Conservation (phyloP, 1,139 yeast species). For the Taphrina flavorubra region DNA sequence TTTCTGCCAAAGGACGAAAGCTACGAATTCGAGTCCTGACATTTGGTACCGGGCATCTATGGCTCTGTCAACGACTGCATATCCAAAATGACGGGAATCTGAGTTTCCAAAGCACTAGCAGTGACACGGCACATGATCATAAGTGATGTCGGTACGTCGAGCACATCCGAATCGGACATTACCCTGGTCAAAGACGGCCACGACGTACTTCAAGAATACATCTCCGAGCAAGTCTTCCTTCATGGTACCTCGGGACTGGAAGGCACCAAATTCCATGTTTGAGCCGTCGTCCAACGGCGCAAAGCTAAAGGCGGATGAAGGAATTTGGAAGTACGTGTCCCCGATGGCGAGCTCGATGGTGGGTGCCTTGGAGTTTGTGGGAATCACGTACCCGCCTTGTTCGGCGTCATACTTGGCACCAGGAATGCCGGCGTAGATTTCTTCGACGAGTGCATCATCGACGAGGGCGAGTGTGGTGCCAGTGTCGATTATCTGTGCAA, state of each 20-base stretch:
- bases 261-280: conserved; percentile 2
- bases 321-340: conserved; percentile 4
- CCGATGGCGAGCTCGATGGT: conserved; percentile 13
- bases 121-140: background rate
- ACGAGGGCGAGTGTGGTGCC: conserved; percentile 23
- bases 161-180: conserved; percentile 9
- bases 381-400: conserved; percentile 11
- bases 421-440: conserved; percentile 13
- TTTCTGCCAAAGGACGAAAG: no score
- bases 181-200: conserved; percentile 10
- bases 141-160: conserved; percentile 5
- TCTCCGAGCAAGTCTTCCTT: conserved; percentile 13
- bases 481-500: conserved; percentile 5
- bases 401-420: background rate
- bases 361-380: conserved; percentile 9
- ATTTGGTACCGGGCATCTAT: no score
- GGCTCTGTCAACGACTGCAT: no score
- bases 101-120: no score
- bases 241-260: conserved; percentile 15
- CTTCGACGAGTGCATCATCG: background rate
- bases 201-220: conserved; percentile 4
- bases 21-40: no score
- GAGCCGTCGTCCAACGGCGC: conserved; percentile 4
- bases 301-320: background rate
- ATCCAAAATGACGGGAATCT: no score